These are phyloP conservation scores for Monascus ruber DNA, from an alignment of 2,329 filamentous ascomycete species.

Conservation along the genomic window DNA sequence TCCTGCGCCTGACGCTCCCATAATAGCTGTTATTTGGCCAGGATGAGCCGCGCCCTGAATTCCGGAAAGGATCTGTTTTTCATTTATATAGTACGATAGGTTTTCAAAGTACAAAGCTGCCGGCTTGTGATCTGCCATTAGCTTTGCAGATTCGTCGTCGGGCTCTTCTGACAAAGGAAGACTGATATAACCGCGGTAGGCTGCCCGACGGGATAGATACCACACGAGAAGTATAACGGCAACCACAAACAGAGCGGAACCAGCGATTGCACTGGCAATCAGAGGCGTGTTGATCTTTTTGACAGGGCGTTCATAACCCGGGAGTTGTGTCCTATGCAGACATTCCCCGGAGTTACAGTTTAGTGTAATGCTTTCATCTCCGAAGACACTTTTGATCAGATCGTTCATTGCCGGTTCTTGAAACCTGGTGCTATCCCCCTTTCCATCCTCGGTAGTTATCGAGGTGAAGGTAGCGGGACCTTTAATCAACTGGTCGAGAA, in stretches of 20 bases:
- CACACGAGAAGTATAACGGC: constrained; percentile 71
- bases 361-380: constrained; percentile 78
- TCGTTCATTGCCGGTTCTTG: constrained; percentile 87
- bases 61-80: constrained; percentile 68
- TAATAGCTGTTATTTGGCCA: constrained; percentile 93
- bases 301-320: constrained; percentile 76
- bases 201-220: constrained; percentile 71
- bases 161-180: constrained; percentile 75
- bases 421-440: constrained; percentile 66
- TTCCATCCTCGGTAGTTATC: constrained; percentile 41
- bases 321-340: constrained; percentile 82
- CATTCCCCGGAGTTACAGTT: constrained; percentile 82
- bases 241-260: constrained; percentile 76
- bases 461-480: constrained; percentile 81
- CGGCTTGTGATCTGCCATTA: constrained; percentile 85
- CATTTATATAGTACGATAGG: constrained; percentile 75
- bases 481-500: constrained; percentile 68
- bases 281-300: constrained; percentile 95
- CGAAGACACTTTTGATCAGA: constrained; percentile 78
- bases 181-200: constrained; percentile 50
- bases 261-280: constrained; percentile 86
- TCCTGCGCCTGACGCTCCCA: constrained; percentile 94
- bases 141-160: constrained; percentile 72
- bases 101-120: constrained; percentile 81
- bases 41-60: constrained; percentile 82